These are phyloP conservation scores for Biscogniauxia mediterranea DNA, from an alignment of 2,329 filamentous ascomycete genomes.

Conservation along the genomic window DNA sequence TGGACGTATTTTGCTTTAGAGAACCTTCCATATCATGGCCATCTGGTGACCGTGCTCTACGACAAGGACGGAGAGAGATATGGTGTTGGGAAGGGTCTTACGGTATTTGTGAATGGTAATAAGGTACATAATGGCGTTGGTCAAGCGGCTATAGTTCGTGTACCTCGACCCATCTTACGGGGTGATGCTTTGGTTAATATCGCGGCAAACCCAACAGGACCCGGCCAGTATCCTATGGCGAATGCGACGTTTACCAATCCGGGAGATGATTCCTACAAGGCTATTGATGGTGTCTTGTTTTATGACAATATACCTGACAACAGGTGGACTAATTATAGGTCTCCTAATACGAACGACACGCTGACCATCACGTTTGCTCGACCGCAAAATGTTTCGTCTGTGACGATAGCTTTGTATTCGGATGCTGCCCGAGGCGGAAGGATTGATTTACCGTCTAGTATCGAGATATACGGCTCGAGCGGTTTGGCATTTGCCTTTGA, in stretches of 20 bases:
- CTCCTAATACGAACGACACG: conserved; percentile 35
- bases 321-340: conserved; percentile 38
- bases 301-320: conserved; percentile 39
- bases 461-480: conserved; percentile 27
- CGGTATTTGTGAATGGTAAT: conserved; percentile 37
- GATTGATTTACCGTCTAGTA: conserved; percentile 25
- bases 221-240: conserved; percentile 34
- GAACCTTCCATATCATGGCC: conserved; percentile 42
- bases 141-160: conserved; percentile 14
- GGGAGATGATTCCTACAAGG: conserved; percentile 35
- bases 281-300: conserved; percentile 43
- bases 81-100: conserved; percentile 33
- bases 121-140: conserved; percentile 27
- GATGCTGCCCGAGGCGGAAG: conserved; percentile 35
- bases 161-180: conserved; percentile 17
- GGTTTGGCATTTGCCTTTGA: conserved; percentile 21
- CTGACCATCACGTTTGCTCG: conserved; percentile 34
- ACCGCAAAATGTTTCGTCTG: conserved; percentile 32
- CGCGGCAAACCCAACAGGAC: conserved; percentile 38
- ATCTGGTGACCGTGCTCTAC: conserved; percentile 40
- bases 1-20: conserved; percentile 43
- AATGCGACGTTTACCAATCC: conserved; percentile 36
- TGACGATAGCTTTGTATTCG: conserved; percentile 34
- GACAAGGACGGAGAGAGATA: conserved; percentile 40
- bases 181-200: conserved; percentile 36